These are phyloP conservation scores for Yamadazyma nakazawae DNA, from an alignment of 805 yeast genomes.

Conservation along the genomic window DNA sequence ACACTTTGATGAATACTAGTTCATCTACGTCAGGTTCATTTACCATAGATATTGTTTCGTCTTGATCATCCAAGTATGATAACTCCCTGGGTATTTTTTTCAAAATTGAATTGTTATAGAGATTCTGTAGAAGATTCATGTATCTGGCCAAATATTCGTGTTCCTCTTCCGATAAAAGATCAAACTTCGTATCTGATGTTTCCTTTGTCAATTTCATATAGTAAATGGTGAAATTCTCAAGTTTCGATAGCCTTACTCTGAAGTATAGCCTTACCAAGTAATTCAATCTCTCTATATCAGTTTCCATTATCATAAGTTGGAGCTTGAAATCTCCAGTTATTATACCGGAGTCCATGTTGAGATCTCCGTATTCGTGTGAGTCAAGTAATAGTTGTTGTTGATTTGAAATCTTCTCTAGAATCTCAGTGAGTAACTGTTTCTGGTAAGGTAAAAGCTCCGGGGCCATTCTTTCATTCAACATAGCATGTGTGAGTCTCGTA, in stretches of 20 bases:
- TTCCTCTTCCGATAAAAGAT: conserved; percentile 55
- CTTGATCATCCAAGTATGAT: conserved; percentile 69
- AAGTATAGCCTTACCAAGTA: conserved; percentile 78
- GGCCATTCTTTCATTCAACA: conserved; percentile 82
- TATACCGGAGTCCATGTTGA: conserved; percentile 40
- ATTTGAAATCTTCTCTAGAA: conserved; percentile 56
- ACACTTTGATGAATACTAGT: conserved; percentile 71
- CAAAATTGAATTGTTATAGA: conserved; percentile 67
- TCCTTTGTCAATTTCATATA: conserved; percentile 40
- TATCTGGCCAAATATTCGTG: conserved; percentile 65
- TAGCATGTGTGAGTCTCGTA: conserved; percentile 39
- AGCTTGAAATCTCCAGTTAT: conserved; percentile 58
- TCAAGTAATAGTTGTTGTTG: conserved; percentile 75
- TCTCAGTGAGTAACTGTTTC: conserved; percentile 51
- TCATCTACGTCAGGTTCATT: conserved; percentile 70
- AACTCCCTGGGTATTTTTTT: conserved; percentile 62
- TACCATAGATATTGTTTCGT: conserved; percentile 63
- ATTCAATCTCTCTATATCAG: conserved; percentile 84
- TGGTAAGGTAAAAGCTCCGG: conserved; percentile 86
- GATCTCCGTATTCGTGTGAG: conserved; percentile 69
- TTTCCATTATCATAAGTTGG: conserved; percentile 79
- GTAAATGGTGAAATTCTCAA: conserved; percentile 65
- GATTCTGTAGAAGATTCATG: conserved; percentile 55
- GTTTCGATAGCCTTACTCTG: conserved; percentile 70
- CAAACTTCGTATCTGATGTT: conserved; percentile 2